Conservation (phyloP, 2,329 filamentous ascomycete species). For the Calonectria fujianensis region DNA sequence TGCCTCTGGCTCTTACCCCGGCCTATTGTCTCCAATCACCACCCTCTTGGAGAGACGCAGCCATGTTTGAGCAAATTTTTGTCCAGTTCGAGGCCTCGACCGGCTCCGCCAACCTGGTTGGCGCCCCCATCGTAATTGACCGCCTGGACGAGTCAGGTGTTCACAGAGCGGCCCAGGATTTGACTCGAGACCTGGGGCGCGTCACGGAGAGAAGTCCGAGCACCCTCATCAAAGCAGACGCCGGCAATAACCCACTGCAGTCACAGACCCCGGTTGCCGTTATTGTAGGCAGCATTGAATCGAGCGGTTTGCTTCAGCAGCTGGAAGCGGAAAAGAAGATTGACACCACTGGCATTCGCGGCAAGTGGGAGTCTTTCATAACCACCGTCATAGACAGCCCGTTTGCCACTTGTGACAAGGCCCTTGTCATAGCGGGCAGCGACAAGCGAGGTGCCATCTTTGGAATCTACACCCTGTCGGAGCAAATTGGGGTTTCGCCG, state of each 20-base stretch:
- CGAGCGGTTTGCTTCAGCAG: not conserved
- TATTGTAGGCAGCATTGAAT: conserved; percentile 20
- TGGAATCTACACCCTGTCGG: conserved; percentile 80
- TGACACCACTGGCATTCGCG: conserved; percentile 73
- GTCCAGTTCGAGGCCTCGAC: not conserved
- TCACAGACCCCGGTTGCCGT: not conserved
- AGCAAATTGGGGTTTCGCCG: conserved; percentile 76
- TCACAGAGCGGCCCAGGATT: not conserved
- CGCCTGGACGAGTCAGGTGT: conserved; percentile 18
- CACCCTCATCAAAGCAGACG: not conserved
- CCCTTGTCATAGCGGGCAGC: conserved; percentile 80
- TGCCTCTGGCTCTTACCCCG: not conserved
- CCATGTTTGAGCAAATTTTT: conserved; percentile 29
- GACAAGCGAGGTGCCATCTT: conserved; percentile 80
- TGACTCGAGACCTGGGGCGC: conserved; percentile 15
- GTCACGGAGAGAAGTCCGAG: conserved; percentile 10
- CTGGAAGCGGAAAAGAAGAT: conserved; percentile 10
- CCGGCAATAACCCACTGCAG: not conserved
- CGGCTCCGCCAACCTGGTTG: conserved; percentile 7
- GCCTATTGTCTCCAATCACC: not conserved
- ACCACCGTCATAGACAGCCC: conserved; percentile 76
- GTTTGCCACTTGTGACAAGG: conserved; percentile 72
- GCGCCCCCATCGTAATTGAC: conserved; percentile 21
- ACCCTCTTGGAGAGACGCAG: not conserved
- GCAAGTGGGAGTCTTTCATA: conserved; percentile 81